Conservation (phyloP, 768 basidiomycete genomes). For the Pleurotus salmoneostramineus region DNA sequence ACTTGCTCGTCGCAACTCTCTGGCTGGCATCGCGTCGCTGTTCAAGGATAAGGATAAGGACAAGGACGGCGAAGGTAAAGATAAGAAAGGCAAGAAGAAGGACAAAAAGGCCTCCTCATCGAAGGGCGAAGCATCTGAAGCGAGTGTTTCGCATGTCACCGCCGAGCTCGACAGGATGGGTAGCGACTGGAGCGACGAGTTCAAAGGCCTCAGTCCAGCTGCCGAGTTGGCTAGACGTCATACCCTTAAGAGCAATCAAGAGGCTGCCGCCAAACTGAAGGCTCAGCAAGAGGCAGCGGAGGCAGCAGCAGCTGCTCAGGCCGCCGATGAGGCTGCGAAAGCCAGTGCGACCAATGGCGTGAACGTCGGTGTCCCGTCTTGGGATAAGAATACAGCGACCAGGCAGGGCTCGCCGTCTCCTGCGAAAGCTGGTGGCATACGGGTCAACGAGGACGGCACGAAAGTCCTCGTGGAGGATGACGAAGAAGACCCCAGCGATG, state of each 20-base stretch:
- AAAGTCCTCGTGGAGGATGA: constrained; percentile 68
- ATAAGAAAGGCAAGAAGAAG: constrained; percentile 39
- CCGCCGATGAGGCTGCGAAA: constrained; percentile 17
- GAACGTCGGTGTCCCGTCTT: constrained; percentile 51
- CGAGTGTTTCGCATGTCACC: constrained; percentile 76
- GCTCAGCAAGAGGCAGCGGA: constrained; percentile 51
- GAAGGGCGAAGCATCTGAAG: constrained; percentile 63
- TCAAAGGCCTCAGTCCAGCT: constrained; percentile 84
- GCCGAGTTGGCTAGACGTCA: constrained; percentile 89
- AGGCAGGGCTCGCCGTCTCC: constrained; percentile 44
- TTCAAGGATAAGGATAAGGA: constrained; percentile 74
- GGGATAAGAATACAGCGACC: constrained; percentile 82
- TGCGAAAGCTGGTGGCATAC: constrained; percentile 32
- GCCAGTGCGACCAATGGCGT: constrained; percentile 20
- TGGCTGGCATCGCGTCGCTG: constrained; percentile 87
- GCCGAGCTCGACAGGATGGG: constrained; percentile 74
- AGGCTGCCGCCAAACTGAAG: constrained; percentile 66
- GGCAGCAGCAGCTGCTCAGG: constrained; percentile 30
- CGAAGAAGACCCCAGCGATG: constrained; percentile 55
- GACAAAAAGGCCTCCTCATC: constrained; percentile 45
- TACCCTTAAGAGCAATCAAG: constrained; percentile 84
- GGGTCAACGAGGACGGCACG: constrained; percentile 64
- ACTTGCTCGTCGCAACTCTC: constrained; percentile 81
- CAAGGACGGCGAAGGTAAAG: constrained; percentile 30
- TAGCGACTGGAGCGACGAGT: constrained; percentile 57